Evolutionary conservation across 768 basidiomycete genomes (phyloP), one percentile per base, ranked within the genome.

Genomic region (Lepiota brunneoincarnata): DNA sequence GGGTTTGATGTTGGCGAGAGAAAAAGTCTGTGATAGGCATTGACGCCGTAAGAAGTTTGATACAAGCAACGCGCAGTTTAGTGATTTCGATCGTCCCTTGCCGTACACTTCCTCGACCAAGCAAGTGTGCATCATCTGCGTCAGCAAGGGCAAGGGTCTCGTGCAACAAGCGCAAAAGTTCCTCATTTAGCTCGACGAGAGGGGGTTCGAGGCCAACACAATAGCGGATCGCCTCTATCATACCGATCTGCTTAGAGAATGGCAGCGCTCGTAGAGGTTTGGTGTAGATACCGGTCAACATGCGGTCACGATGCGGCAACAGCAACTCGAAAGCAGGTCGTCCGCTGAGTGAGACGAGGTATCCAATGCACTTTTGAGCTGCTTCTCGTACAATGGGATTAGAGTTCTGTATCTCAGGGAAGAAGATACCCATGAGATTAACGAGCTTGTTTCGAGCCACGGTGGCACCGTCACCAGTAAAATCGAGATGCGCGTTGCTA

Each of bases 1-100:
- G 83, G 2, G 91, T 91, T 64, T 85, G 83, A 59, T 79, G 81
- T 64, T 95, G 93, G 58, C 87, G 81, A 4, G 86, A 81, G 68
- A 95, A 93, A 74, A 96, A 96, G 64, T 98, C 95, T 1, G 95
- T 91, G 59, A 93, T 79, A 1, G 90, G 89, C 90, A 98, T 93
- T 11, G 96, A 91, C 2, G 97, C 92, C 7, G 93, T 95, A 51
- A 99, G 70, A 26, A 99, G 73, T 67, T 89, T 89, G 68, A 99
- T 92, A 67, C 95, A 97, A 36, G 93, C 90, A 7, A 98, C 92
- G 14, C 97, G 84, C 45, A 98, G 83, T 64, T 92, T 92, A 58
- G 86, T 86, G 36, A 98, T 82, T 63, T 94, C 93, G 34, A 90
- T 69, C 18, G 78, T 79, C 23, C 86, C 83, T 69, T 95, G 93